These are phyloP conservation scores for Urochloa ruziziensis DNA, from an alignment of 176 grass and related monocot genomes.

Conservation along the genomic window DNA sequence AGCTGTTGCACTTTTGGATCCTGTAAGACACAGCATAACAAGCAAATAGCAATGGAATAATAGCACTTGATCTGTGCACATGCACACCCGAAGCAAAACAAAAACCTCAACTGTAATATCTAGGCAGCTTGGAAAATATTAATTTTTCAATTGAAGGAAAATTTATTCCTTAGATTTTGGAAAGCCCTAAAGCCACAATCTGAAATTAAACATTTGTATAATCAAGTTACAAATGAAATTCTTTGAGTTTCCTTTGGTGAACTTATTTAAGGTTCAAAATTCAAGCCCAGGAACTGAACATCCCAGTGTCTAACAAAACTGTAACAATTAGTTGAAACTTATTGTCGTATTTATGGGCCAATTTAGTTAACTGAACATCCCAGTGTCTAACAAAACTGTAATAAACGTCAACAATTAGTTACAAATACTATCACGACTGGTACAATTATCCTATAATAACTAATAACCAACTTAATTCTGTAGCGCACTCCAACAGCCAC, in stretches of 20 bases:
- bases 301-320: neutral
- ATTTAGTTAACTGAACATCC: neutral
- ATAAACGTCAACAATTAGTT: conserved; percentile 8
- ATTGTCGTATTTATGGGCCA: neutral
- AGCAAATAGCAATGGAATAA: neutral
- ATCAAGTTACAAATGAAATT: conserved; percentile 15
- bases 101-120: neutral
- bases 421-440: neutral
- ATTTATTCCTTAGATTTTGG: neutral
- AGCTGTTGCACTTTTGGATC: neutral
- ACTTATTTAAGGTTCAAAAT: neutral
- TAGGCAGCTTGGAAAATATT: neutral
- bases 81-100: neutral
- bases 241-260: neutral
- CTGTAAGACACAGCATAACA: neutral
- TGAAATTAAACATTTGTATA: neutral
- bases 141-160: neutral
- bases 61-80: neutral
- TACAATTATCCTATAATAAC: neutral
- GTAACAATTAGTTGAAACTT: neutral
- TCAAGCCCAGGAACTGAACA: neutral
- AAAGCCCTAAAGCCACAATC: neutral
- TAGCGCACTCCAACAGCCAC: neutral
- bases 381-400: neutral
- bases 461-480: neutral